Percentiles rank a stretch among this genome's conserved stretches.
These are phyloP conservation scores for Whalleya microplaca DNA, from an alignment of 2,329 filamentous ascomycete species.

Conservation along the genomic window DNA sequence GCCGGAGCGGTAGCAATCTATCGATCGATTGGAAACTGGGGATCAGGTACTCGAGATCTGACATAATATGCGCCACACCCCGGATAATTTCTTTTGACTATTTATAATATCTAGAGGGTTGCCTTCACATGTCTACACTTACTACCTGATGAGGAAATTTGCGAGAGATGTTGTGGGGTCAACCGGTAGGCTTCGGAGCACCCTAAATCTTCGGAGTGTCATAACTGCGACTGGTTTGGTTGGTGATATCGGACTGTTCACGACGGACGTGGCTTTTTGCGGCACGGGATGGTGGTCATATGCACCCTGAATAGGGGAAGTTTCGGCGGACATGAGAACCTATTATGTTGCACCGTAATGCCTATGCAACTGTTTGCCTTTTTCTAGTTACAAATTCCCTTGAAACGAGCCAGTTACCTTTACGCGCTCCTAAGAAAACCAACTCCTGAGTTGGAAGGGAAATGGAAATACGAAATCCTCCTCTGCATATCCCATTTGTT, in stretches of 20 bases:
- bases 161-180: too few species aligned
- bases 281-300: neutral
- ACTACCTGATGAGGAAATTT: too few species aligned
- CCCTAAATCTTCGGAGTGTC: too few species aligned
- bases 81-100: neutral
- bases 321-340: neutral
- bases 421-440: slow-evolving; percentile 3
- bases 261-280: neutral
- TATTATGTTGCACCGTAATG: neutral
- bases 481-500: neutral
- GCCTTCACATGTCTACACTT: too few species aligned
- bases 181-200: too few species aligned
- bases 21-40: neutral
- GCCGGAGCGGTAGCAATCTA: neutral
- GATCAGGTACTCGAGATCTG: slow-evolving; percentile 19
- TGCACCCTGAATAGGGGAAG: neutral
- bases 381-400: neutral
- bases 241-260: neutral
- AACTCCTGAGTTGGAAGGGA: slow-evolving; percentile 9
- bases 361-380: neutral
- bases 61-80: slow-evolving; percentile 14
- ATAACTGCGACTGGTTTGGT: neutral
- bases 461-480: slow-evolving; percentile 3
- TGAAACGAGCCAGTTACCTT: neutral
- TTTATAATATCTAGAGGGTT: neutral